A percentile compares a stretch with the other conserved stretches of the same genome.
Evolutionary conservation across 2,329 filamentous ascomycete species (phyloP).

Genomic region (Fusarium sp.): DNA sequence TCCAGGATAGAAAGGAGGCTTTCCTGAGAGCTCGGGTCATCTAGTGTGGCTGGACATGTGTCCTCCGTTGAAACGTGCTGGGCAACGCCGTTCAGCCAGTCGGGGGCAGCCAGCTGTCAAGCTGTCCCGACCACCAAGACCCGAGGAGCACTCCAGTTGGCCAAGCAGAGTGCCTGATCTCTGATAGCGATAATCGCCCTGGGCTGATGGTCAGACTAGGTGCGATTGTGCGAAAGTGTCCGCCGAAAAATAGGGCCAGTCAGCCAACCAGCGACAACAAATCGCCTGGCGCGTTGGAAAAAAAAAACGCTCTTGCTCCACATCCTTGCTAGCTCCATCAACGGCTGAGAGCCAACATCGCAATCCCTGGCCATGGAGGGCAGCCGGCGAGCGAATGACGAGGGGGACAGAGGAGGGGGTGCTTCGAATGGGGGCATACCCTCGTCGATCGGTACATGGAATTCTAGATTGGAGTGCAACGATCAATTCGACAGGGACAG

Average conservation of each 20-base stretch:
- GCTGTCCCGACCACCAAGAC: slow-evolving; percentile 39
- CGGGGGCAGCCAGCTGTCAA: slow-evolving; percentile 49
- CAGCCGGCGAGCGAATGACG: not conserved
- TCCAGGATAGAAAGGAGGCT: slow-evolving; percentile 34
- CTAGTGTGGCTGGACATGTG: slow-evolving; percentile 52
- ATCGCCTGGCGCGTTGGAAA: slow-evolving; percentile 28
- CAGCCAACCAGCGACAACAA: slow-evolving; percentile 21
- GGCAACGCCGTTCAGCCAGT: slow-evolving; percentile 46
- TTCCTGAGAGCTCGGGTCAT: slow-evolving; percentile 31
- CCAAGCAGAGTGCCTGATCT: slow-evolving; percentile 27
- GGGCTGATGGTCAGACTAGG: slow-evolving; percentile 37
- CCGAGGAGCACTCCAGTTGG: slow-evolving; percentile 32
- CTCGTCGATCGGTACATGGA: slow-evolving; percentile 10
- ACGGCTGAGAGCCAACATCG: slow-evolving; percentile 25
- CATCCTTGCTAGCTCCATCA: slow-evolving; percentile 39
- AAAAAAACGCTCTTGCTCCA: slow-evolving; percentile 25
- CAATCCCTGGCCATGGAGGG: slow-evolving; percentile 17
- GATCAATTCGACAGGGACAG: not conserved
- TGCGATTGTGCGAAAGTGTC: slow-evolving; percentile 24
- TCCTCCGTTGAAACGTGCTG: slow-evolving; percentile 52
- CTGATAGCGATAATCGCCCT: slow-evolving; percentile 28
- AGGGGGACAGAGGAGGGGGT: not conserved
- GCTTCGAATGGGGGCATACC: not conserved
- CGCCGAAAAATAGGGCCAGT: slow-evolving; percentile 11
- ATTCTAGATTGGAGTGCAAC: not conserved